Evolutionary conservation across 1,284 basidiomycete species (phyloP), one percentile per base, ranked within the genome.

Genomic region (Cryptococcus deneoformans): DNA sequence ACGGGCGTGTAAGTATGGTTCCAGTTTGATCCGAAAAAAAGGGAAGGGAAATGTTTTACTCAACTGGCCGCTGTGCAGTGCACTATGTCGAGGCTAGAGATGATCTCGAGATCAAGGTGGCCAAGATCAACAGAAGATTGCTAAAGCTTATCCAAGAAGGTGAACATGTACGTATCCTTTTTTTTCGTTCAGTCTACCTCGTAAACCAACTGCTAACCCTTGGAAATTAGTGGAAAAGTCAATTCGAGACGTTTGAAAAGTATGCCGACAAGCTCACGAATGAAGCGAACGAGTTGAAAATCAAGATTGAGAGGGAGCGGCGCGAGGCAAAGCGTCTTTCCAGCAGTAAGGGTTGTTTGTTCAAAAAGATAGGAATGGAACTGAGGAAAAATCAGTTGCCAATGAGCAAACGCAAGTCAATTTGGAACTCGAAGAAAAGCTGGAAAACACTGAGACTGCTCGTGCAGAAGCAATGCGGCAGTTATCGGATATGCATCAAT

Each of bases 21-120:
- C 20, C 20, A 20, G 20, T 20, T 20, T 43, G 11, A 34, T 6
- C 45, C n/a, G 12, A 14, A 20, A 29, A 24, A 10, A 20, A 2
- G 20, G 14, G 3, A 47, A 20, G 20, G 20, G 14, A 24, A 47
- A 29, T 47, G 6, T 29, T 8, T 12, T 29, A n/a, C 29, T 34
- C 24, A 52, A 20, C 20, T 20, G 20, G 20, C 20, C n/a, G n/a
- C 1, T 12, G 29, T 0, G 6, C 46, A 73, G 70, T 74, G 10
- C 90, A 90, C 53, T 95, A 95, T 68, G 92, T 95, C 43, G 92
- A 96, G 70, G 90, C 91, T 14, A 85, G 91, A 48, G 91, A 93
- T 72, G 90, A 92, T 68, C 83, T 92, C 34, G 91, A 93, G 80
- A 89, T 89, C 53, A 92, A 91, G 81, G 90, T 77, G 6, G 68